Evolutionary conservation across 2,329 filamentous ascomycete species (phyloP).

Genomic region (Cordyceps sp.): DNA sequence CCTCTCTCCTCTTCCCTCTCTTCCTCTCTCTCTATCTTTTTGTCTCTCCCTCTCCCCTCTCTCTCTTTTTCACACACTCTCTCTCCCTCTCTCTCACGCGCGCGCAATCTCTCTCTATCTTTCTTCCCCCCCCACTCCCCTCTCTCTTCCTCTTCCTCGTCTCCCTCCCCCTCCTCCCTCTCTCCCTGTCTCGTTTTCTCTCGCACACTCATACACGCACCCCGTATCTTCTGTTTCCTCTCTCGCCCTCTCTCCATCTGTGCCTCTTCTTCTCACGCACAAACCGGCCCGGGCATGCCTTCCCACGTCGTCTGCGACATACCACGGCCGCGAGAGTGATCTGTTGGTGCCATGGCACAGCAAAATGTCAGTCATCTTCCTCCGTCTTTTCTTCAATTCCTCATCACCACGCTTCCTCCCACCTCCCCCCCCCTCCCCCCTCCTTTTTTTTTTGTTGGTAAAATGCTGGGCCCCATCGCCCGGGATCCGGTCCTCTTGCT

Average conservation of each 20-base stretch:
- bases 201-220: too few relatives aligned
- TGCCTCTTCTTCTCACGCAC: constrained; percentile 4
- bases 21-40: constrained; percentile 10
- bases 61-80: background rate
- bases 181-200: constrained; percentile 3
- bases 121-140: background rate
- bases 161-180: constrained; percentile 6
- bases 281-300: constrained; percentile 11
- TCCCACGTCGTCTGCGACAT: constrained; percentile 12
- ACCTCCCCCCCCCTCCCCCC: background rate
- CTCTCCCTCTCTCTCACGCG: background rate
- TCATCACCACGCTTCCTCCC: constrained; percentile 4
- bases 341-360: constrained; percentile 20
- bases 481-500: constrained; percentile 3
- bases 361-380: constrained; percentile 19
- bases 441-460: too few relatives aligned
- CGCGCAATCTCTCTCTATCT: background rate
- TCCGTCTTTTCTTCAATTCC: background rate
- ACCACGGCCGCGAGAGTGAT: constrained; percentile 17
- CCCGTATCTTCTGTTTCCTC: constrained; percentile 5
- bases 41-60: constrained; percentile 11
- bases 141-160: constrained; percentile 5
- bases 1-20: background rate
- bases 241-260: constrained; percentile 6
- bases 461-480: background rate